Evolutionary conservation across 768 basidiomycete genomes (phyloP).

Genomic region (Dentipellis fragilis): DNA sequence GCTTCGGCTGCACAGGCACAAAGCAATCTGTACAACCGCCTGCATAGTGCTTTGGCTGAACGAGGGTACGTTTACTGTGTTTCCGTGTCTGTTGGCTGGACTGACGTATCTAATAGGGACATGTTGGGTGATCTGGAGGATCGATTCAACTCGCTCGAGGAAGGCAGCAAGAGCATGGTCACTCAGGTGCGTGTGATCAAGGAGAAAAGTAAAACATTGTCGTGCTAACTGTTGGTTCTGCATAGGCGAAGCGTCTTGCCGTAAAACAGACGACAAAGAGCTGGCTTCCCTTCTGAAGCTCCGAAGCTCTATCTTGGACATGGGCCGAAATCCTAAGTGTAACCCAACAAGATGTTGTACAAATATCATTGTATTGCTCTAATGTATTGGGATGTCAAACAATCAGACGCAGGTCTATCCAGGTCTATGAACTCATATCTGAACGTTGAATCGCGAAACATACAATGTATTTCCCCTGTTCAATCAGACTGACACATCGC

Average conservation of each 20-base stretch:
- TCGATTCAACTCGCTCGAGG: slow-evolving; percentile 51
- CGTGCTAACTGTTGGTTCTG: background rate
- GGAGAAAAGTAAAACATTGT: background rate
- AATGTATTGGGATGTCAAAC: too few relatives aligned
- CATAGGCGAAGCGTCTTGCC: slow-evolving; percentile 49
- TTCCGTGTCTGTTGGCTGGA: background rate
- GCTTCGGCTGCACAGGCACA: slow-evolving; percentile 15
- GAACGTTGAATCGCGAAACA: too few relatives aligned
- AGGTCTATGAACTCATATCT: too few relatives aligned
- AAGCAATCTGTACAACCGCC: slow-evolving; percentile 20
- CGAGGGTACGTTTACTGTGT: slow-evolving; percentile 38
- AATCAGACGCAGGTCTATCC: too few relatives aligned
- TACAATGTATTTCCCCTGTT: too few relatives aligned
- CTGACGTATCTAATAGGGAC: slow-evolving; percentile 32
- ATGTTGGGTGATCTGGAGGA: slow-evolving; percentile 52
- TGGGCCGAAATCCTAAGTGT: too few relatives aligned
- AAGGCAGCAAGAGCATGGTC: slow-evolving; percentile 58
- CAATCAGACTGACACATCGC: too few relatives aligned
- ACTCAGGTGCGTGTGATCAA: slow-evolving; percentile 34
- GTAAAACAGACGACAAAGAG: slow-evolving; percentile 52
- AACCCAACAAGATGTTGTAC: too few relatives aligned
- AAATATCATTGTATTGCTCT: too few relatives aligned
- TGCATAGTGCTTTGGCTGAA: slow-evolving; percentile 43
- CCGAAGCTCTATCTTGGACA: too few relatives aligned
- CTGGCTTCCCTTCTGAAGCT: slow-evolving; percentile 34